Evolutionary conservation across 108 stramenopile genomes (phyloP).

Genomic region (Fistulifera solaris): DNA sequence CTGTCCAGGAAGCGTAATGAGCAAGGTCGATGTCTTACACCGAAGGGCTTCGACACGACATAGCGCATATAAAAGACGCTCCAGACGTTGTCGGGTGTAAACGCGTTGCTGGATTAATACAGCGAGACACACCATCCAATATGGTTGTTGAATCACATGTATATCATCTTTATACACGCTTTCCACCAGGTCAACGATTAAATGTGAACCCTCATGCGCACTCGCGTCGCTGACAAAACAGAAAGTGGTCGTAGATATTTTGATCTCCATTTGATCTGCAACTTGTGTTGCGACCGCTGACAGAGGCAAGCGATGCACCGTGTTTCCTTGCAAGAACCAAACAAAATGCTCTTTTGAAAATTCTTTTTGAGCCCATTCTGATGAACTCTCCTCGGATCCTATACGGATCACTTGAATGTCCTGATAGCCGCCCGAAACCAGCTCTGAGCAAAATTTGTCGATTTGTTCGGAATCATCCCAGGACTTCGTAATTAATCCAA

Average conservation of each 20-base stretch:
- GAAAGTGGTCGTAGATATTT: conserved; percentile 14
- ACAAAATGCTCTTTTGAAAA: not conserved
- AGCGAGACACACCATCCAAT: conserved; percentile 68
- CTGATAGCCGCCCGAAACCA: not conserved
- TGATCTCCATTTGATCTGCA: not conserved
- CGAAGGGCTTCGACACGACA: conserved; percentile 70
- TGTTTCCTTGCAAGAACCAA: not conserved
- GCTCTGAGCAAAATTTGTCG: not conserved
- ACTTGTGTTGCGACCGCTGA: not conserved
- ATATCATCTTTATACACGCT: conserved; percentile 18
- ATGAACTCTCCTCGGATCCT: not conserved
- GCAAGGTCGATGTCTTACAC: conserved; percentile 31
- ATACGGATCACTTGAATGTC: conserved; percentile 3
- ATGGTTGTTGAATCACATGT: conserved; percentile 14
- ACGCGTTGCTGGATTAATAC: conserved; percentile 23
- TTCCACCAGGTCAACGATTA: conserved; percentile 26
- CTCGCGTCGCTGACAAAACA: conserved; percentile 81
- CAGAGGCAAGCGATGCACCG: not conserved
- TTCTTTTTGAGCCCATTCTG: not conserved
- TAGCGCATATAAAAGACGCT: conserved; percentile 59
- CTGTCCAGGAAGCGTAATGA: conserved; percentile 64
- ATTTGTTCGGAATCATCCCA: conserved; percentile 3
- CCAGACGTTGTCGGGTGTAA: conserved; percentile 13
- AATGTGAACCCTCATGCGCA: conserved; percentile 18
- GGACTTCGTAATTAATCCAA: conserved; percentile 2